Evolutionary conservation across 371 early-diverging fungal genomes (phyloP).

Genomic region (Mucor plumbeus): DNA sequence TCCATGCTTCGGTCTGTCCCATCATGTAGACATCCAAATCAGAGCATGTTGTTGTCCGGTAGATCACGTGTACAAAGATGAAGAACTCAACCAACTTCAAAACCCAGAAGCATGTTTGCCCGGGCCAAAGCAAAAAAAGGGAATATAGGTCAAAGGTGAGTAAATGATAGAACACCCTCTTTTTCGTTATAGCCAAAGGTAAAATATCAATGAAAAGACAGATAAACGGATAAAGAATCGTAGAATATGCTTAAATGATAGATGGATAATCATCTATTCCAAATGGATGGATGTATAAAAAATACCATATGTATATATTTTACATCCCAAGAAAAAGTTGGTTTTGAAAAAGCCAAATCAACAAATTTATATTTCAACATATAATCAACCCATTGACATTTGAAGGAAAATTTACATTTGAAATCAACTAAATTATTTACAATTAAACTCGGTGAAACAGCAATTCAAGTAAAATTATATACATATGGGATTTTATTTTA

Average conservation of each 20-base stretch:
- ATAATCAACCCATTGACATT: not conserved
- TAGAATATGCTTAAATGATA: constrained; percentile 14
- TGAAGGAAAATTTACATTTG: not conserved
- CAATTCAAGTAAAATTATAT: not conserved
- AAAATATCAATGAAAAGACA: constrained; percentile 10
- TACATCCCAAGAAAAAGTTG: not conserved
- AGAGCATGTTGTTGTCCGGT: not conserved
- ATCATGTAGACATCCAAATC: too few species aligned
- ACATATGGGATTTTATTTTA: not conserved
- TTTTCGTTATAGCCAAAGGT: constrained; percentile 33
- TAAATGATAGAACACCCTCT: constrained; percentile 28
- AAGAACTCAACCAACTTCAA: not conserved
- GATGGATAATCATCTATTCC: constrained; percentile 15
- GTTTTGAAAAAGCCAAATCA: not conserved
- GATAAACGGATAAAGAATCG: not conserved
- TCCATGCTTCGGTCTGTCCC: too few species aligned
- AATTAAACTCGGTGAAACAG: not conserved
- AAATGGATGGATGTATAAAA: constrained; percentile 9
- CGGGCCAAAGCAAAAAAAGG: constrained; percentile 1
- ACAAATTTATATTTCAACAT: not conserved
- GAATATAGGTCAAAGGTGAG: constrained; percentile 15
- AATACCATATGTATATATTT: not conserved
- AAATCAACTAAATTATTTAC: not conserved
- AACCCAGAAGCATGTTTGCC: constrained; percentile 6
- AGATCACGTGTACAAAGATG: not conserved